Evolutionary conservation across 169 alveolate genomes (phyloP), one percentile per base, ranked within the genome.

Genomic region (Theileria luwenshuni): DNA sequence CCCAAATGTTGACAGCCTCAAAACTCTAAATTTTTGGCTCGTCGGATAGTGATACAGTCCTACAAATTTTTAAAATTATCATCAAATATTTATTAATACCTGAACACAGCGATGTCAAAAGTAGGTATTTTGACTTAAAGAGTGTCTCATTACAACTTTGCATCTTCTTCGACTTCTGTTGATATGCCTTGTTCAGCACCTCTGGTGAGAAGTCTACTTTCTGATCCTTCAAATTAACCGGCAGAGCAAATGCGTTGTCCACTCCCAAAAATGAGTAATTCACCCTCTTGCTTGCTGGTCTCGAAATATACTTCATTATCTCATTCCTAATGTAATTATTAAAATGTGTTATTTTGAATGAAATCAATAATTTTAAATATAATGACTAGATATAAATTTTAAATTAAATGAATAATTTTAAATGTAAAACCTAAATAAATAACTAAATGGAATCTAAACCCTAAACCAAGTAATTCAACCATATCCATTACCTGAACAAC

Each of bases 231-330:
- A 56, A 56, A 42, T 64, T 67, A 27, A 21, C 60, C 19, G 83
- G 77, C 32, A 79, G 19, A 10, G 28, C 35, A 47, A 72, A 79
- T 0, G 87, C 76, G 45, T 59, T 47, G 43, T 79, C 84, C 0
- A 71, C 73, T 17, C 87, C 87, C 62, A 79, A 61, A 28, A 70
- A 62, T 8, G 61, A 42, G 49, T 79, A 79, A 41, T 79, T 79
- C 15, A 74, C 76, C 21, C 87, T 74, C 41, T 73, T 79, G 58
- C 42, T 67, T 0, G 77, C 83, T 13, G 87, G 87, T 8, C 76
- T 63, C 52, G 59, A 21, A 15, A 73, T 38, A 28, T 61, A 79
- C 42, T 70, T 70, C 2, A 38, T 15, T 0, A 63, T 70, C 41
- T 42, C 45, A 15, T 52, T 63, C 1, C 83, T 79, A 65, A n/a